phyloP scores from a whole-genome alignment of 179 eudicot genomes.

The Silene vulgaris region DNA sequence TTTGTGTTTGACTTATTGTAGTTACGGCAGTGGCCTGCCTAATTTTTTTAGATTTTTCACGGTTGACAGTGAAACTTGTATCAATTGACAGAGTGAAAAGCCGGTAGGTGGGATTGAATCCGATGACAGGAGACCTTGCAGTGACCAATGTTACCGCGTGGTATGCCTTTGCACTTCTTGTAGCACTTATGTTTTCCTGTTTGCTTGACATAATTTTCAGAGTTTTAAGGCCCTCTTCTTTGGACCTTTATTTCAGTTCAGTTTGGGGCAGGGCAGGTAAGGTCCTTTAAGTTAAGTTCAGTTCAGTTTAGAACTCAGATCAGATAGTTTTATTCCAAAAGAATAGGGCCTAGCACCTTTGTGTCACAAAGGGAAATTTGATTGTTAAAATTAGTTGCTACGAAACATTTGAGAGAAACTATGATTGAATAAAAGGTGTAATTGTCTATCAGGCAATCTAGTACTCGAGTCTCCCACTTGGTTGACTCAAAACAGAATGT shows the following conservation, averaged over 20 bases:
- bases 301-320: too few relatives aligned
- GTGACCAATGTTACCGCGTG: conserved; percentile 77
- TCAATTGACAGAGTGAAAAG: conserved; percentile 56
- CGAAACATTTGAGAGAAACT: background rate
- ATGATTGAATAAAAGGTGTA: background rate
- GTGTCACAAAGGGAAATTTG: background rate
- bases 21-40: conserved; percentile 10
- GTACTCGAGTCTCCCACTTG: background rate
- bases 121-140: conserved; percentile 66
- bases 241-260: too few relatives aligned
- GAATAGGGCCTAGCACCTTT: background rate
- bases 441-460: background rate
- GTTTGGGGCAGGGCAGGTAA: too few relatives aligned
- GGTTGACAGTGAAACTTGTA: conserved; percentile 38
- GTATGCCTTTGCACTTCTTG: conserved; percentile 33
- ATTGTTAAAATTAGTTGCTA: too few relatives aligned
- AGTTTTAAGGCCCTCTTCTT: conserved; percentile 2
- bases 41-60: conserved; percentile 15
- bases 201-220: conserved; percentile 13
- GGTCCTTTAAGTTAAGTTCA: too few relatives aligned
- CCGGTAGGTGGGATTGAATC: conserved; percentile 48
- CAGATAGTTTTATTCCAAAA: too few relatives aligned
- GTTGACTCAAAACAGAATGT: background rate
- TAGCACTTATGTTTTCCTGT: conserved; percentile 15
- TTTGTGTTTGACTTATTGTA: background rate